Evolutionary conservation across 2,329 filamentous ascomycete species (phyloP).

Genomic region (Neonectria hederae): DNA sequence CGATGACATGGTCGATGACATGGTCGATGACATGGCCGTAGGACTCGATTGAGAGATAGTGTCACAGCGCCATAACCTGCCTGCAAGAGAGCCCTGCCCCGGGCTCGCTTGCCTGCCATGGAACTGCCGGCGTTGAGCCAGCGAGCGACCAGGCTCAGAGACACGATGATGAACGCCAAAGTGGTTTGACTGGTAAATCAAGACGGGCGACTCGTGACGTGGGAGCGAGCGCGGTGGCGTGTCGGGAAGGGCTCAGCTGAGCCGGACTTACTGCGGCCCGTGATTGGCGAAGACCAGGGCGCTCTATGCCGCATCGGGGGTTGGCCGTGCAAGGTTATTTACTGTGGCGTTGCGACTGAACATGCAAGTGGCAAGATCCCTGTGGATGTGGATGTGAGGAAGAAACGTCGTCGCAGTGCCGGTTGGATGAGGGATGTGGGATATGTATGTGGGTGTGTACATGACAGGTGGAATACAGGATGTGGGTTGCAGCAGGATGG

Average conservation of each 20-base stretch:
- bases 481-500: background rate
- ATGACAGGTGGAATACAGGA: background rate
- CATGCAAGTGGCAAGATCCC: conserved; percentile 18
- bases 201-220: background rate
- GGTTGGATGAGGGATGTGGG: background rate
- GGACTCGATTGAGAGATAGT: conserved; percentile 5
- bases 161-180: background rate
- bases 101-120: background rate
- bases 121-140: background rate
- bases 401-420: conserved; percentile 13
- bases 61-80: background rate
- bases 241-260: conserved; percentile 36
- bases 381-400: conserved; percentile 2
- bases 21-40: conserved; percentile 2
- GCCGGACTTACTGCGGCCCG: conserved; percentile 17
- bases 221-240: background rate
- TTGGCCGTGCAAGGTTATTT: conserved; percentile 31
- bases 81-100: background rate
- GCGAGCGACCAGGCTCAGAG: background rate
- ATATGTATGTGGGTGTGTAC: background rate
- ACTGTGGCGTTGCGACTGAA: conserved; percentile 15
- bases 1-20: conserved; percentile 9
- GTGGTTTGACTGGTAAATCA: background rate
- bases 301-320: conserved; percentile 29
- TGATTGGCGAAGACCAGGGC: conserved; percentile 34